Evolutionary conservation across 805 yeast species (phyloP).

Genomic region (Scheffersomyces lignosus): DNA sequence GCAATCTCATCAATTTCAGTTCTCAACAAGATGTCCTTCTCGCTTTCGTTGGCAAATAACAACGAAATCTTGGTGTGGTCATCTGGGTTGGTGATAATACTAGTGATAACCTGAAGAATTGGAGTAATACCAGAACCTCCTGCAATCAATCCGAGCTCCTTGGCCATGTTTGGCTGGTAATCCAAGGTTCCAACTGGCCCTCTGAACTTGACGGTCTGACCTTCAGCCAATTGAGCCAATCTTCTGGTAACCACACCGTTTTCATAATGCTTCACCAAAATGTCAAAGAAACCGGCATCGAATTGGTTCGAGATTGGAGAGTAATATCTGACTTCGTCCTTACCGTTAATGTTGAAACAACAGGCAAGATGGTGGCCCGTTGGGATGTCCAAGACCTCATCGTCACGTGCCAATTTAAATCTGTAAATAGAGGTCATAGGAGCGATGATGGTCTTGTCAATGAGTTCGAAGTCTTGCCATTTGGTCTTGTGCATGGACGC

Average conservation of each 20-base stretch:
- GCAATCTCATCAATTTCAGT: conserved; percentile 72
- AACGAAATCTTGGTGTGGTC: conserved; percentile 62
- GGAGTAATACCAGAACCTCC: conserved; percentile 94
- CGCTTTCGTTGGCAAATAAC: conserved; percentile 73
- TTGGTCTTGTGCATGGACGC: conserved; percentile 47
- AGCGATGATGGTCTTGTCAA: conserved; percentile 72
- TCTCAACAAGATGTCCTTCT: conserved; percentile 70
- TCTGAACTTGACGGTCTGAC: conserved; percentile 66
- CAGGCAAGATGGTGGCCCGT: conserved; percentile 77
- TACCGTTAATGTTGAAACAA: conserved; percentile 47
- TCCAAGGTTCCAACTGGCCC: conserved; percentile 80
- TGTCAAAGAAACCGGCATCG: conserved; percentile 74
- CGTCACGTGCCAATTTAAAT: conserved; percentile 60
- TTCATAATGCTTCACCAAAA: conserved; percentile 72
- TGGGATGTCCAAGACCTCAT: conserved; percentile 64
- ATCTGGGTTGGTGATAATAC: conserved; percentile 65
- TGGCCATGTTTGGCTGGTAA: conserved; percentile 57
- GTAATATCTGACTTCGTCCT: conserved; percentile 63
- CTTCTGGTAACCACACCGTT: conserved; percentile 68
- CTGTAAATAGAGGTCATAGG: conserved; percentile 74
- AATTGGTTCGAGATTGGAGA: conserved; percentile 73
- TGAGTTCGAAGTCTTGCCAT: conserved; percentile 67
- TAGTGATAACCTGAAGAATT: conserved; percentile 74
- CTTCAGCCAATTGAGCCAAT: conserved; percentile 64
- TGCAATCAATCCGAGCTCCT: conserved; percentile 67